Percentiles rank a stretch among this genome's conserved stretches.
Conservation (phyloP, 441 rosid species). For the Rhodomyrtus psidioides region DNA sequence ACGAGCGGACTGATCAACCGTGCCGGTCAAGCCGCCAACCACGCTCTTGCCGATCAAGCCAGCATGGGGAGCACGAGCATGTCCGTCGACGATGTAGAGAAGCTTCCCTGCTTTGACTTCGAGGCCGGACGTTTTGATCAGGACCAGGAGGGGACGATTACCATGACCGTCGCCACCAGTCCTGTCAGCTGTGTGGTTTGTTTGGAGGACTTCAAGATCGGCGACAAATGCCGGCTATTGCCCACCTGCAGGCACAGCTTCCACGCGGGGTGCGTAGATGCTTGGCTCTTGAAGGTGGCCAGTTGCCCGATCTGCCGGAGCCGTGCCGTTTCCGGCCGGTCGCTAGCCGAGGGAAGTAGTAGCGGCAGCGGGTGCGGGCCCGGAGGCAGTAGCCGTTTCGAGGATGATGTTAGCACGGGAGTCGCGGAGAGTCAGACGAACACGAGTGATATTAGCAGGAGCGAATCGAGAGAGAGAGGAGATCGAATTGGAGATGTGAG, state of each 20-base stretch:
- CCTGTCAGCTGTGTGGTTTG: constrained; percentile 9
- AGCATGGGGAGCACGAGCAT: not conserved
- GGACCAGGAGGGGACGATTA: not conserved
- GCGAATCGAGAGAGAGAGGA: not conserved
- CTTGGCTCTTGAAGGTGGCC: constrained; percentile 10
- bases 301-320: constrained; percentile 9
- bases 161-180: not conserved
- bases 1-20: not conserved
- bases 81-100: constrained; percentile 8
- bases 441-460: not conserved
- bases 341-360: not conserved
- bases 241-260: constrained; percentile 12
- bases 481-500: not conserved
- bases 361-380: not conserved
- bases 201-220: constrained; percentile 6
- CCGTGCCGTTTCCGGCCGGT: not conserved
- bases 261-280: constrained; percentile 5
- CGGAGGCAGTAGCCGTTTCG: not conserved
- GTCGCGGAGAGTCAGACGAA: not conserved
- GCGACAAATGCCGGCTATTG: constrained; percentile 9
- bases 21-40: not conserved
- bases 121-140: not conserved
- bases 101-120: constrained; percentile 12
- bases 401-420: not conserved
- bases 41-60: not conserved